These are phyloP conservation scores for Mycena kentingensis DNA, from an alignment of 768 basidiomycete species.

Conservation along the genomic window DNA sequence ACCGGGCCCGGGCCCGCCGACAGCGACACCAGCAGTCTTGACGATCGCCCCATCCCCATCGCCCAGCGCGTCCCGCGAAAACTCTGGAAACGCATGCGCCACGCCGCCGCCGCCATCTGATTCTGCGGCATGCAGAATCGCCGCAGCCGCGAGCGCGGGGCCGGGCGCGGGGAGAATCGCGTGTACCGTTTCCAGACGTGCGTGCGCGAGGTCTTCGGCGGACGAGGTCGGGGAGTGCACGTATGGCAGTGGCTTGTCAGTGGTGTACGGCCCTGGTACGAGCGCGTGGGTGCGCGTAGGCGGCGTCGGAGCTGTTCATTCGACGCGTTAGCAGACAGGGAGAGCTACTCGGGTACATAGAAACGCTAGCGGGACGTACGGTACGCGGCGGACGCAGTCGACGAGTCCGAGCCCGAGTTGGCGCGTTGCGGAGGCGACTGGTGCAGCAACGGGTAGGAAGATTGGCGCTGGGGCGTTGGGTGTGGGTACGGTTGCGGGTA, in stretches of 20 bases:
- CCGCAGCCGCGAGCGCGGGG: conserved; percentile 9
- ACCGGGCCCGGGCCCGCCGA: not conserved
- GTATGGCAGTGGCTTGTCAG: not conserved
- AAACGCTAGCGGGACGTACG: not conserved
- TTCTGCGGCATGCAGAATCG: not conserved
- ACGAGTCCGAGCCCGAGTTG: conserved; percentile 1
- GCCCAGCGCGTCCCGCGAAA: not conserved
- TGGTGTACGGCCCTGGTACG: not conserved
- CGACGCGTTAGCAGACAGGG: not conserved
- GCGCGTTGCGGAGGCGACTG: not conserved
- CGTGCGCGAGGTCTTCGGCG: not conserved
- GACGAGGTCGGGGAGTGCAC: not conserved
- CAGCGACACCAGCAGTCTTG: not conserved
- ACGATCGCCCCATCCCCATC: not conserved
- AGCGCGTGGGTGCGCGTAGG: not conserved
- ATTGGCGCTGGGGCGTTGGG: not conserved
- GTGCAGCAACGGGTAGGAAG: not conserved
- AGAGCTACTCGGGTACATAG: not conserved
- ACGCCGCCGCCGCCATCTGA: no score
- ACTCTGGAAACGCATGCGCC: not conserved
- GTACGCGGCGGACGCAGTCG: not conserved
- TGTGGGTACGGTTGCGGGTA: not conserved
- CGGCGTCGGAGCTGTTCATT: conserved; percentile 5
- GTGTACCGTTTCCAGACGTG: not conserved
- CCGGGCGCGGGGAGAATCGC: conserved; percentile 9